Base-by-base conservation (phyloP, 805 yeast genomes). In the Yamadazyma olivae region DNA sequence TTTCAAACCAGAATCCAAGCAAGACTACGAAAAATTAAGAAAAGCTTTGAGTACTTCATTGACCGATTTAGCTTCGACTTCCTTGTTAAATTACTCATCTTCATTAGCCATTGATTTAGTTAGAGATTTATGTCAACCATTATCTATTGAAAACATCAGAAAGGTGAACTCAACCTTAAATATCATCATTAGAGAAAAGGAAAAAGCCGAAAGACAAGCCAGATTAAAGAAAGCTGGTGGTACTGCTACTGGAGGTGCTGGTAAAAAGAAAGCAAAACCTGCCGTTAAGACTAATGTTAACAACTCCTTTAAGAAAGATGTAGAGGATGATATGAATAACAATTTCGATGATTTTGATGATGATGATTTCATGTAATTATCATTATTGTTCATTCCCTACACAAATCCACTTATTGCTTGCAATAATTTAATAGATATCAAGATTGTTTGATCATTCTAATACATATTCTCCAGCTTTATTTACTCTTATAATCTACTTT, bases 181-280 rank as follows among this genome's bases (percentile, higher is more conserved):
- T 48, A 91, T 90, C 4, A 59, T 82, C 38, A 70, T 83, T 44
- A 89, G 83, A 53, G 95, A 89, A 38, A 91, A 91, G 67, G 88
- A 82, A 61, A 83, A 81, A 57, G 83, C 83, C 37, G 98, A 91
- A 67, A 86, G 97, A 71, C 85, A 78, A 53, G 88, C 85, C 17
- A 80, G 96, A 60, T 67, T 85, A 52, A 77, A 83, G 50, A 83
- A 81, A 57, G 73, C 86, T 37, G 91, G 93, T 44, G 93, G 91
- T 46, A 84, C 95, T 18, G 78, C 91, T 26, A 77, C 87, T 17
- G 95, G 95, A 51, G 96, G 96, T 57, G 93, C 95, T 25, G 95
- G 95, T 64, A 89, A 90, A 76, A 83, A 84, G 78, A 91, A 90
- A 78, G 96, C 88, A 40, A 83, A 84, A 63, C 83, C 86, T 39